Conservation (phyloP, 306 rosid species). For the Datisca glomerata region DNA sequence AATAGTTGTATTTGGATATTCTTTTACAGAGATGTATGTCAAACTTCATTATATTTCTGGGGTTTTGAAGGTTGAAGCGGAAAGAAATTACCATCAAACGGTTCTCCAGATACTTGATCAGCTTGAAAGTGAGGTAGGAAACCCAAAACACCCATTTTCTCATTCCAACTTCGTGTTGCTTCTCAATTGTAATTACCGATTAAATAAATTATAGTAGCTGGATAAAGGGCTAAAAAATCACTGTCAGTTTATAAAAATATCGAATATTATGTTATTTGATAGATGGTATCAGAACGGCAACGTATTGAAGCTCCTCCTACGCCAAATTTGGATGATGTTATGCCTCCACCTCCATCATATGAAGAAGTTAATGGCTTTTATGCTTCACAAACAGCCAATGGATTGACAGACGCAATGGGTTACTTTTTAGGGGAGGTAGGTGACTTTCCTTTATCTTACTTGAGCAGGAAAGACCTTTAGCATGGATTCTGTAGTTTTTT, state of each 20-base stretch:
- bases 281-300: conserved; percentile 91
- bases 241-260: too few relatives aligned
- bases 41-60: not conserved
- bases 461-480: too few relatives aligned
- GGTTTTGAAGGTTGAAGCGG: conserved; percentile 78
- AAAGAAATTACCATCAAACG: conserved; percentile 82
- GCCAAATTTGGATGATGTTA: conserved; percentile 41
- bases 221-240: too few relatives aligned
- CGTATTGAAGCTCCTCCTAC: conserved; percentile 87
- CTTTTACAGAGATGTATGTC: not conserved
- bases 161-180: conserved; percentile 1
- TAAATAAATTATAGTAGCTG: not conserved
- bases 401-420: conserved; percentile 51
- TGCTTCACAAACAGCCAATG: conserved; percentile 65
- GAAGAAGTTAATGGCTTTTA: conserved; percentile 77
- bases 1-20: not conserved
- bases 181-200: not conserved
- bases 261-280: conserved; percentile 17
- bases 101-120: conserved; percentile 80
- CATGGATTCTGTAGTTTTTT: not conserved
- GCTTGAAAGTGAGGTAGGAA: conserved; percentile 87
- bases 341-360: conserved; percentile 85
- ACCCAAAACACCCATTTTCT: not conserved
- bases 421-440: conserved; percentile 94
- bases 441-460: not conserved